These are phyloP conservation scores for Porpolomopsis calyptriformis DNA, from an alignment of 768 basidiomycete genomes.

Conservation along the genomic window DNA sequence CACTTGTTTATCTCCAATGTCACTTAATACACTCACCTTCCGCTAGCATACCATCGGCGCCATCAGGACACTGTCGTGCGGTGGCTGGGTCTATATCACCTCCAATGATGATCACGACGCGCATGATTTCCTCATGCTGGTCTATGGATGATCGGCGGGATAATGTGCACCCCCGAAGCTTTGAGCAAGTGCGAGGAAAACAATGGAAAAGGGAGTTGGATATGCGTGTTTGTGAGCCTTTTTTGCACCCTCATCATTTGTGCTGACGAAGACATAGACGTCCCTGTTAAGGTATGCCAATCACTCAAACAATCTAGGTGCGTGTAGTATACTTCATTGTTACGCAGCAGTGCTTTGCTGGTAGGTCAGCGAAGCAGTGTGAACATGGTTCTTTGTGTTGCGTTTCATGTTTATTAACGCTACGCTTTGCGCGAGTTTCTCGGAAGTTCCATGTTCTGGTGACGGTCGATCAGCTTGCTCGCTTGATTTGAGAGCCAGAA, in stretches of 20 bases:
- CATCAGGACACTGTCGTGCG: constrained; percentile 69
- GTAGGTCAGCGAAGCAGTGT: no score
- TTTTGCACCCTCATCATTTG: neutral
- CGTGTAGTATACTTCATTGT: constrained; percentile 7
- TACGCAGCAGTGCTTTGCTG: no score
- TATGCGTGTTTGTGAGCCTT: constrained; percentile 33
- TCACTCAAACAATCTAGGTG: constrained; percentile 72
- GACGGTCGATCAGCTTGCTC: no score
- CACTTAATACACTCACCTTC: constrained; percentile 37
- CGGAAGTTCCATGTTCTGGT: no score
- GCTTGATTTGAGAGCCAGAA: no score
- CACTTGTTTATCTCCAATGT: constrained; percentile 53
- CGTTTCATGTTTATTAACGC: no score
- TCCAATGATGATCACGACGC: constrained; percentile 72
- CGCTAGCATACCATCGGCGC: constrained; percentile 47
- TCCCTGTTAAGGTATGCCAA: constrained; percentile 68
- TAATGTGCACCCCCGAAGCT: constrained; percentile 38
- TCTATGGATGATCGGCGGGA: constrained; percentile 81
- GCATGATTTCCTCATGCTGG: constrained; percentile 87
- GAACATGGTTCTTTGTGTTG: no score
- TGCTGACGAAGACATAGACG: constrained; percentile 51
- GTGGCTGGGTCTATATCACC: constrained; percentile 89
- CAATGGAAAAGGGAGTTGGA: constrained; percentile 32
- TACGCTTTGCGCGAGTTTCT: no score
- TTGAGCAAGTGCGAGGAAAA: constrained; percentile 32